phyloP scores from a whole-genome alignment of 2,329 filamentous ascomycete species.

The Fusarium guadeloupense region DNA sequence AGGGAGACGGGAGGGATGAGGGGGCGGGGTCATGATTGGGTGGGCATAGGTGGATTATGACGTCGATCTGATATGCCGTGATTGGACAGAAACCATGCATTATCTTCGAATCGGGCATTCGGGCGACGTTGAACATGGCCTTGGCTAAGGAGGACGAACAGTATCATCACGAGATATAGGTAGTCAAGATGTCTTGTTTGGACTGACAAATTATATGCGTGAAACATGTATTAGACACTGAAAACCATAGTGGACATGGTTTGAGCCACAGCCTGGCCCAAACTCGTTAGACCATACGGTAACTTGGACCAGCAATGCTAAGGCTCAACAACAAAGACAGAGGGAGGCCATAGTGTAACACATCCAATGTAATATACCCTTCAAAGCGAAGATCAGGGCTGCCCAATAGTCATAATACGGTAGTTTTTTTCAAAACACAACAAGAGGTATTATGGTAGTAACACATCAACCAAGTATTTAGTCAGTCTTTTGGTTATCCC shows the following conservation, averaged over 20 bases:
- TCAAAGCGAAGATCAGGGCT: no score
- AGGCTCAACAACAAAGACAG: no score
- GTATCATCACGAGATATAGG: background rate
- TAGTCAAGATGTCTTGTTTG: background rate
- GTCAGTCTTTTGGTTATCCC: background rate
- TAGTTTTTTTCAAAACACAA: no score
- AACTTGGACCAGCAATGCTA: background rate
- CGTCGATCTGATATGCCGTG: constrained; percentile 24
- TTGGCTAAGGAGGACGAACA: background rate
- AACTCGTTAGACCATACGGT: background rate
- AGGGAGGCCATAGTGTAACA: no score
- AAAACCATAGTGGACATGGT: background rate
- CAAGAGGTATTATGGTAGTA: no score
- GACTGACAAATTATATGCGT: background rate
- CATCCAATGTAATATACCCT: no score
- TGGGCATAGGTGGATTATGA: constrained; percentile 33
- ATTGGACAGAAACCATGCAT: constrained; percentile 26
- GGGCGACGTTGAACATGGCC: background rate
- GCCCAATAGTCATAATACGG: no score
- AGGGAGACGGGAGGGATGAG: no score
- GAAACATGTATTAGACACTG: background rate
- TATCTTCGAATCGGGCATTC: constrained; percentile 11
- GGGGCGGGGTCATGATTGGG: constrained; percentile 38
- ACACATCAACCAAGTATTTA: background rate
- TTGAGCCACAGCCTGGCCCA: background rate